Evolutionary conservation across 2,329 filamentous ascomycete genomes (phyloP).

Genomic region (Tolypocladium cylindrosporum): DNA sequence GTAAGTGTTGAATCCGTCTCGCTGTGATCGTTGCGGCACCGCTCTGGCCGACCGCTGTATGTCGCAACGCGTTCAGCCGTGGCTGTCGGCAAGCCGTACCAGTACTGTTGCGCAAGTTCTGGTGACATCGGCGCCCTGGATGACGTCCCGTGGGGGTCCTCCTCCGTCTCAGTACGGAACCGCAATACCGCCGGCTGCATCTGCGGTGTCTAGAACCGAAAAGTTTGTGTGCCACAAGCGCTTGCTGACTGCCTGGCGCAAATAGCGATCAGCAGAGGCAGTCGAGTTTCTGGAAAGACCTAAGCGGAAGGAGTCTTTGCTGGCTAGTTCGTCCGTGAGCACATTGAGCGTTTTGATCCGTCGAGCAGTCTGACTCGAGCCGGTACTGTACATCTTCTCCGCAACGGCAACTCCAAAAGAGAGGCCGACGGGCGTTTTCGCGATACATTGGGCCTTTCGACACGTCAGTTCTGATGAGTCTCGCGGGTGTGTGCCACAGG

Average conservation of each 20-base stretch:
- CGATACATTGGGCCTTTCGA: background rate
- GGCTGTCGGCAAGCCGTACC: background rate
- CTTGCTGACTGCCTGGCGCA: background rate
- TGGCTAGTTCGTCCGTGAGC: background rate
- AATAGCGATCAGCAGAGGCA: background rate
- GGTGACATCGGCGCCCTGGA: background rate
- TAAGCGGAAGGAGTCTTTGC: background rate
- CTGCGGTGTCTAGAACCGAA: background rate
- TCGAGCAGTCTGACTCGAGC: background rate
- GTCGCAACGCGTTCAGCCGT: background rate
- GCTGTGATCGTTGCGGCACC: too few relatives aligned
- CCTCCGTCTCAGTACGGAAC: background rate
- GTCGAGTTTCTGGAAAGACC: background rate
- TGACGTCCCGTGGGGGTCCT: background rate
- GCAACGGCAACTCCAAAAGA: background rate
- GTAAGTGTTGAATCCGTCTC: background rate
- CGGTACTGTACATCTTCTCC: background rate
- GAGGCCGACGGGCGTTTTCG: background rate
- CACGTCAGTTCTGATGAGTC: background rate
- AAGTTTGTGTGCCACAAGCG: background rate
- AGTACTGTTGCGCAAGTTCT: background rate
- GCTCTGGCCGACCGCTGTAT: background rate
- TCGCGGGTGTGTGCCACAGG: background rate
- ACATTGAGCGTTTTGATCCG: background rate
- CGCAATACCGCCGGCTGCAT: background rate